These are phyloP conservation scores for Prunus fruticosa DNA, from an alignment of 306 rosid genomes.

Conservation along the genomic window DNA sequence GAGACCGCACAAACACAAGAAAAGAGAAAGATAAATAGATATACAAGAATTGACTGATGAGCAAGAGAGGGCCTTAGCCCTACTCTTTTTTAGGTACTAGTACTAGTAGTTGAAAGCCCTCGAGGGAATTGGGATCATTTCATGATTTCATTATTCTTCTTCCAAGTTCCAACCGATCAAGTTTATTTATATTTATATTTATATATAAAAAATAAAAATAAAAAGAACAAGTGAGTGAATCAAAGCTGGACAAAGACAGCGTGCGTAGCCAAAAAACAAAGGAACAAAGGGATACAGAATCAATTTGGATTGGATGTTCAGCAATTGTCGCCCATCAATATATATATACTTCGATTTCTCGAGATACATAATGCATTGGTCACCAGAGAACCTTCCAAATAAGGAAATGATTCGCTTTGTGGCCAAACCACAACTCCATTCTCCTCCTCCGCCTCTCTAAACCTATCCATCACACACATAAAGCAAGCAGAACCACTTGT, in stretches of 20 bases:
- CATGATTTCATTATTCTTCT: neutral
- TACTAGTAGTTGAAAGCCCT: neutral
- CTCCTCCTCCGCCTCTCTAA: neutral
- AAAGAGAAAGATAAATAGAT: neutral
- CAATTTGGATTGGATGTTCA: neutral
- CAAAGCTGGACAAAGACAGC: neutral
- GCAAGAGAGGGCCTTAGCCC: neutral
- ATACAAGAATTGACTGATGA: neutral
- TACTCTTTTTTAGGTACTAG: neutral
- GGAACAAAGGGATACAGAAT: neutral
- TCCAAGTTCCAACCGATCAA: neutral
- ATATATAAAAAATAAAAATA: neutral
- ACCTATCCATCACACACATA: no score
- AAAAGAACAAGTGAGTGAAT: neutral
- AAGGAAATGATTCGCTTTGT: neutral
- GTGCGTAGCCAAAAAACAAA: neutral
- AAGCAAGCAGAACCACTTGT: no score
- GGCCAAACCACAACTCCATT: neutral
- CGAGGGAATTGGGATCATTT: neutral
- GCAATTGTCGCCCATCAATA: neutral
- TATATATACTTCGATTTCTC: neutral
- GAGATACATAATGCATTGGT: slow-evolving; percentile 2
- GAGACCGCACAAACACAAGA: neutral
- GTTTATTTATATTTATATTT: neutral
- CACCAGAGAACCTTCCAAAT: slow-evolving; percentile 7